Base-by-base conservation (phyloP, 192 early-diverging fungal species). In the Cetraspora pellucida region DNA sequence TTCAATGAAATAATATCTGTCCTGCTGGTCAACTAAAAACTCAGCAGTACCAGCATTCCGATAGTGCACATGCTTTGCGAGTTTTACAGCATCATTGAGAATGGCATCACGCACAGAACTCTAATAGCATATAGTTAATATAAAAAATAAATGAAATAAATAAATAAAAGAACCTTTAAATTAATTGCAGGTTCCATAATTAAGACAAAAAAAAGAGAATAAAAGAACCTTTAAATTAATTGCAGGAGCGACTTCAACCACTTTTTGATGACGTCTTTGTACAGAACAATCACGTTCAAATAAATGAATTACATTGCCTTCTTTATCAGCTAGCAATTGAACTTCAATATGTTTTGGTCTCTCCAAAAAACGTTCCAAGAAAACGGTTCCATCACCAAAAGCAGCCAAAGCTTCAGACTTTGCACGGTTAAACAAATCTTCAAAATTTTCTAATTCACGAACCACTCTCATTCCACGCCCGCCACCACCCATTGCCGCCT, bases 231-330 rank as follows among this genome's bases (percentile, higher is more conserved):
- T 86, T 10, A 95, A 85, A 57, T 90, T 90, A 65, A 93, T 88
- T 5, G 95, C 92, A 3, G 96, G 96, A 1, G 94, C 94, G 78
- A 96, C 92, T 81, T 97, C 96, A 43, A 96, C 89, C 1, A 98
- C 95, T 85, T 99, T 99, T 82, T 99, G 97, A 82, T 98, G 95
- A 64, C 96, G 90, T 72, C 97, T 90, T 86, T 99, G 96, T 52
- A 99, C 95, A 0, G 96, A 97, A 82, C 97, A 99, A 87, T 99
- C 97, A 77, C 97, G 90, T 86, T 97, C 96, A 78, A 88, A 96
- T 61, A 97, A 82, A 78, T 96, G 95, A 27, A 98, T 88, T 23
- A 96, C 90, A 81, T 93, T 96, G 71, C 94, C 97, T 19, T 84
- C 84, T 54, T 87, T 85, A 84, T 90, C 97, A 63, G 93, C 97